These are phyloP conservation scores for Creolimax fragrantissima DNA, from an alignment of 78 protist species.

Conservation along the genomic window DNA sequence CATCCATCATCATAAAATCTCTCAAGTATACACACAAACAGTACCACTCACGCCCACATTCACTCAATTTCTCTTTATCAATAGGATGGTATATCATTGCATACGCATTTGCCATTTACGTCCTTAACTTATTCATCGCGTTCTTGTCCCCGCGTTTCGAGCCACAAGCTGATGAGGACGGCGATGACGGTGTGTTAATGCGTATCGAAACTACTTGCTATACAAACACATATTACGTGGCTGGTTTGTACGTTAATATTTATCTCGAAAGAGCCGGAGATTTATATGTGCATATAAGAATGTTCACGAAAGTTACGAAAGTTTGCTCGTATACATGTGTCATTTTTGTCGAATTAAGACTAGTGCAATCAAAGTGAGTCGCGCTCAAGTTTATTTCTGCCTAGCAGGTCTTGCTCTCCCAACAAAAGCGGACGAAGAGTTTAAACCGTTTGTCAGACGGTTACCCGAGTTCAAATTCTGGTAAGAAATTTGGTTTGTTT, in stretches of 20 bases:
- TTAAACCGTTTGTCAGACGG: constrained; percentile 71
- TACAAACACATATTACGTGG: background rate
- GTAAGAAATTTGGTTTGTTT: constrained; percentile 21
- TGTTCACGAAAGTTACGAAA: too few relatives aligned
- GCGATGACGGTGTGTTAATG: constrained; percentile 20
- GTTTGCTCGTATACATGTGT: too few relatives aligned
- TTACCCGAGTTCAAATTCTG: constrained; percentile 86
- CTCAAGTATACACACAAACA: too few relatives aligned
- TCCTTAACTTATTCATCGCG: constrained; percentile 70
- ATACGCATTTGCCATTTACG: constrained; percentile 84
- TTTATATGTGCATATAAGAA: too few relatives aligned
- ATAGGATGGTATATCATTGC: constrained; percentile 73
- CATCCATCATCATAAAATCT: too few relatives aligned
- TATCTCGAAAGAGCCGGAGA: too few relatives aligned
- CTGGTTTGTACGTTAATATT: too few relatives aligned
- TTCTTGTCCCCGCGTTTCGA: constrained; percentile 81
- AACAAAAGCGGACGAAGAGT: constrained; percentile 68
- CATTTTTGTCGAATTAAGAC: too few relatives aligned
- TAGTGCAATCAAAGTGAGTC: too few relatives aligned
- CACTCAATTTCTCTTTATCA: background rate
- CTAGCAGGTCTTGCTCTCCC: constrained; percentile 50
- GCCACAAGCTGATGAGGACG: constrained; percentile 45
- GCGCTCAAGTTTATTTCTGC: background rate
- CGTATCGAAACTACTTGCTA: too few relatives aligned
- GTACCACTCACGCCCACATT: too few relatives aligned